These are phyloP conservation scores for Aschersonia sp. DNA, from an alignment of 2,329 filamentous ascomycete species.

Conservation along the genomic window DNA sequence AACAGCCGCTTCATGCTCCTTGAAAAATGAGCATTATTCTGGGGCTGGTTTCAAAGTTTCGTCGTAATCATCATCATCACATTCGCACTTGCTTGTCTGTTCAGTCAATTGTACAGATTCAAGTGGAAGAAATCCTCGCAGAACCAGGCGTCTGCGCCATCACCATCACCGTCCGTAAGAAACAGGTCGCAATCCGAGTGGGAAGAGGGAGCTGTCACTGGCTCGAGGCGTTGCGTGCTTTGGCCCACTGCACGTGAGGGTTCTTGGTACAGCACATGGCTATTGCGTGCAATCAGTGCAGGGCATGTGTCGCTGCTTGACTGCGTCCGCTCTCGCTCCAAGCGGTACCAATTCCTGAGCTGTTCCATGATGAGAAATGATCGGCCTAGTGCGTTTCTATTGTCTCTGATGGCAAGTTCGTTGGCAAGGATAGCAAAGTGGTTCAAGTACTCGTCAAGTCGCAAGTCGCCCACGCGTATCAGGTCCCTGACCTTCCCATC, in stretches of 20 bases:
- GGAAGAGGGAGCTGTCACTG: too few species aligned
- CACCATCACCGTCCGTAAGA: too few species aligned
- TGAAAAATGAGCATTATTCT: background rate
- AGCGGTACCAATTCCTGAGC: constrained; percentile 1
- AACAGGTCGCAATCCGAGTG: too few species aligned
- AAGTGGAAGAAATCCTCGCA: background rate
- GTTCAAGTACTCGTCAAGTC: constrained; percentile 1
- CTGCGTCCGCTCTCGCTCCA: background rate
- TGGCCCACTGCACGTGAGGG: too few species aligned
- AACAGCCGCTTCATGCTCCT: background rate
- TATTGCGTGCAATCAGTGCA: background rate
- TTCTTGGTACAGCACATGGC: too few species aligned
- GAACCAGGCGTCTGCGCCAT: background rate
- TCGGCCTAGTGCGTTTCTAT: background rate
- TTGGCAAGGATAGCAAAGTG: background rate
- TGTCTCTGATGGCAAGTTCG: constrained; percentile 1
- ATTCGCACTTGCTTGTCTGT: background rate
- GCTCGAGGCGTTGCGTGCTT: too few species aligned
- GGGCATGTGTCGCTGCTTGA: background rate
- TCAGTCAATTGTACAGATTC: too few species aligned
- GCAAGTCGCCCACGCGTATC: constrained; percentile 1
- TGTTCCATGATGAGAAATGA: constrained; percentile 2
- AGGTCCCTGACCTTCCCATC: background rate
- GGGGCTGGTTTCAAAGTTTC: background rate
- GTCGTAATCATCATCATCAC: background rate